Conservation (phyloP, 2,329 filamentous ascomycete genomes). For the Apiospora arundinis region DNA sequence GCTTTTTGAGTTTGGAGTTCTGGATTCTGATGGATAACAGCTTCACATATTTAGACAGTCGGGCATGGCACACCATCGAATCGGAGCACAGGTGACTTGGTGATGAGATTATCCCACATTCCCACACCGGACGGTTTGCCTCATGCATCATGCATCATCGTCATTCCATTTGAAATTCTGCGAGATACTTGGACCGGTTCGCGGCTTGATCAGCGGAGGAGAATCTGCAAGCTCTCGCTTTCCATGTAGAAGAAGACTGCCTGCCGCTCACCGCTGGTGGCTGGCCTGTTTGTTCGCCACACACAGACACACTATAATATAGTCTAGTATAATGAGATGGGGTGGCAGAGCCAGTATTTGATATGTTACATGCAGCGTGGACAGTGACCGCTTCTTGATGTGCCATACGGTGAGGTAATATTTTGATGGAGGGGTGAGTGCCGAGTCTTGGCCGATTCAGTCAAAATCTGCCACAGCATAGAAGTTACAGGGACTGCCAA, state of each 20-base stretch:
- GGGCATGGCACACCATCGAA: slow-evolving; percentile 15
- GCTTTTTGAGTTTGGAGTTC: slow-evolving; percentile 25
- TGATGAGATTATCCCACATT: not conserved
- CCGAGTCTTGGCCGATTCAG: slow-evolving; percentile 4
- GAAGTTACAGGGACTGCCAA: not conserved
- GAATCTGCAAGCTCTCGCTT: not conserved
- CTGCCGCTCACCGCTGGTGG: not conserved
- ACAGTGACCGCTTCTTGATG: not conserved
- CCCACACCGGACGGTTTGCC: not conserved
- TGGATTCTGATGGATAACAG: slow-evolving; percentile 25
- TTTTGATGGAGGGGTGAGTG: not conserved
- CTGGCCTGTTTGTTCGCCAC: slow-evolving; percentile 1
- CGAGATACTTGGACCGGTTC: not conserved
- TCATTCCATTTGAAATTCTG: not conserved
- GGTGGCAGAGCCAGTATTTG: slow-evolving; percentile 1
- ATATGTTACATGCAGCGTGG: slow-evolving; percentile 7
- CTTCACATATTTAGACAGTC: slow-evolving; percentile 20
- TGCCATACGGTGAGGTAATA: slow-evolving; percentile 3
- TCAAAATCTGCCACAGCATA: not conserved
- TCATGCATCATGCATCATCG: too few species aligned
- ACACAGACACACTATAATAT: not conserved
- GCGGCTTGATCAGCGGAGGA: not conserved
- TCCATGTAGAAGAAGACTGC: not conserved
- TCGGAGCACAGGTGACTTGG: slow-evolving; percentile 4
- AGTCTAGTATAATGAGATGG: slow-evolving; percentile 10